phyloP scores from a whole-genome alignment of 768 basidiomycete species.

The Clitopilus hobsonii region DNA sequence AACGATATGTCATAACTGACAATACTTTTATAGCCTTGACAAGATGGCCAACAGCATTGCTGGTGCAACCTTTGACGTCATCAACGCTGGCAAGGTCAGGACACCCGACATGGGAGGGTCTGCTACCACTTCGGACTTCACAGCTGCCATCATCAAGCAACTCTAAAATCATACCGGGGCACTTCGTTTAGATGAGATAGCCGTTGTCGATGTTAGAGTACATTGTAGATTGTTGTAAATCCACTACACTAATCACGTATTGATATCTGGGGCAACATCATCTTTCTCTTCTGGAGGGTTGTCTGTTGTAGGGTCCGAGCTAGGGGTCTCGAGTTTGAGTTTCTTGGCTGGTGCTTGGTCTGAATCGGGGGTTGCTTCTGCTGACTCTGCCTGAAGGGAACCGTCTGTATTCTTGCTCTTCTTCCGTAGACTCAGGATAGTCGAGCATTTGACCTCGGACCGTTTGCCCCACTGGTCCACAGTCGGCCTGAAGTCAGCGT shows the following conservation, averaged over 20 bases:
- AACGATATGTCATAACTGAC: neutral
- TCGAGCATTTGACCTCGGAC: conserved; percentile 66
- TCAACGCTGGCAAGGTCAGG: conserved; percentile 81
- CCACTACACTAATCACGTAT: neutral
- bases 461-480: conserved; percentile 83
- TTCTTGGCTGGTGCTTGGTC: neutral
- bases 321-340: neutral
- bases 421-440: conserved; percentile 54
- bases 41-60: conserved; percentile 92
- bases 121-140: conserved; percentile 93
- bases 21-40: conserved; percentile 62
- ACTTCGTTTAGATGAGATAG: neutral
- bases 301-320: conserved; percentile 49
- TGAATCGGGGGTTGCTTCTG: neutral
- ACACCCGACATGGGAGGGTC: conserved; percentile 95
- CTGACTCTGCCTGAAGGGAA: neutral
- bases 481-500: conserved; percentile 82
- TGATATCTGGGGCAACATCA: conserved; percentile 39
- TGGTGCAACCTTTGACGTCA: conserved; percentile 86
- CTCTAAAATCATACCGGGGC: conserved; percentile 31
- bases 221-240: conserved; percentile 12
- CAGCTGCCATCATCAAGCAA: conserved; percentile 84
- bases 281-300: conserved; percentile 48
- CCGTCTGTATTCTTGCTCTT: neutral
- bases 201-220: conserved; percentile 15